Evolutionary conservation across 768 basidiomycete genomes (phyloP).

Genomic region (Boletus subcaerulescens): DNA sequence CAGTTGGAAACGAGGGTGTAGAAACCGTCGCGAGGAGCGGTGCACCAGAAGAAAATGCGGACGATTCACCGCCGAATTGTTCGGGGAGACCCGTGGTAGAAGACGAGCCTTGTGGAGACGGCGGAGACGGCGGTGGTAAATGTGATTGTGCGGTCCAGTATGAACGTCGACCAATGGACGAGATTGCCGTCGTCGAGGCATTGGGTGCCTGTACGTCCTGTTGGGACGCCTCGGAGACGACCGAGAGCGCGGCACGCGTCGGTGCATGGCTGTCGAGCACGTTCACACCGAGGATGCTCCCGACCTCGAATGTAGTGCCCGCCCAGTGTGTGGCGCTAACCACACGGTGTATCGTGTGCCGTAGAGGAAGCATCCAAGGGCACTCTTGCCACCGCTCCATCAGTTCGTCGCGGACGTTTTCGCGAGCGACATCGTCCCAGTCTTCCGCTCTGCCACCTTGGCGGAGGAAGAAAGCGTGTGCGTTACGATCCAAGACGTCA

Average conservation of each 20-base stretch:
- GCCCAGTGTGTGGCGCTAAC: constrained; percentile 49
- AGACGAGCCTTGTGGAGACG: constrained; percentile 5
- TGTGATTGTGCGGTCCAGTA: constrained; percentile 22
- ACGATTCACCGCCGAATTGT: constrained; percentile 5
- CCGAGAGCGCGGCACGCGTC: neutral
- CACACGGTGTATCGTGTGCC: constrained; percentile 16
- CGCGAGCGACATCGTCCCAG: constrained; percentile 60
- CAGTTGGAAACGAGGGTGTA: constrained; percentile 8
- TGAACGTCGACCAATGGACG: constrained; percentile 22
- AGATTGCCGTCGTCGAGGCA: constrained; percentile 20
- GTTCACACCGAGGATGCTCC: constrained; percentile 69
- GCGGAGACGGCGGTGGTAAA: constrained; percentile 11
- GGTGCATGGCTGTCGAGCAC: constrained; percentile 38
- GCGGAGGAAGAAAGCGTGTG: constrained; percentile 59
- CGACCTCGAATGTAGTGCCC: constrained; percentile 75
- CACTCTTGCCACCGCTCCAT: constrained; percentile 59
- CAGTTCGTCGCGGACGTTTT: constrained; percentile 53
- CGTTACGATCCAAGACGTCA: constrained; percentile 51
- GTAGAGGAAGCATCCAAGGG: constrained; percentile 57
- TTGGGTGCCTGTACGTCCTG: constrained; percentile 2
- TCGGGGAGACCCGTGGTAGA: constrained; percentile 16
- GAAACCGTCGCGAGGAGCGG: constrained; percentile 19
- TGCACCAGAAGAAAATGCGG: constrained; percentile 24
- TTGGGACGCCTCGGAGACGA: constrained; percentile 1
- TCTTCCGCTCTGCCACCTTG: constrained; percentile 63